Conservation (phyloP, 1,139 yeast species). For the Lodderomyces orthopsilosis region DNA sequence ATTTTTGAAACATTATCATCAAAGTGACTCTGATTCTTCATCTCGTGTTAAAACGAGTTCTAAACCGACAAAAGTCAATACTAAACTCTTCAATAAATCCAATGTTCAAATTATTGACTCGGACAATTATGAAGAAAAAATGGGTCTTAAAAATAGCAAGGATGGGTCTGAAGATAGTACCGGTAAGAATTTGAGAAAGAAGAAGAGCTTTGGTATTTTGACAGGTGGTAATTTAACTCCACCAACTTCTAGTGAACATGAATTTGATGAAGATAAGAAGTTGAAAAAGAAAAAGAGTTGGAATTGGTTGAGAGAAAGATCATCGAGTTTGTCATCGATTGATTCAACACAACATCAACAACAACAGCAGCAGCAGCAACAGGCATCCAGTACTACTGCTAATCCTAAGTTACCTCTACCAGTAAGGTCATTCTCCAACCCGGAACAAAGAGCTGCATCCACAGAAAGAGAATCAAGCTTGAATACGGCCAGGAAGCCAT, state of each 20-base stretch:
- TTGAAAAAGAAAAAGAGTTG: constrained; percentile 39
- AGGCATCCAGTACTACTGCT: constrained; percentile 7
- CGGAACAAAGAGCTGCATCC: constrained; percentile 19
- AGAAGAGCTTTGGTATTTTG: constrained; percentile 26
- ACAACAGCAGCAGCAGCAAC: constrained; percentile 15
- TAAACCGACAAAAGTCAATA: constrained; percentile 14
- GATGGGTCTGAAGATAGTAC: not conserved
- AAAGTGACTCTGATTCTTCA: not conserved
- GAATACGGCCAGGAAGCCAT: not conserved
- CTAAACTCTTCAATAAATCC: constrained; percentile 13
- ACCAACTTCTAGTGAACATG: not conserved
- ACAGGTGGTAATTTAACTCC: constrained; percentile 3
- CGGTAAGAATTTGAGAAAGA: constrained; percentile 14
- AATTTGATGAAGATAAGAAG: constrained; percentile 18
- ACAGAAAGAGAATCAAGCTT: not conserved
- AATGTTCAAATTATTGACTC: constrained; percentile 16
- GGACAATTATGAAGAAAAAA: constrained; percentile 12
- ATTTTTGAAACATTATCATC: not conserved
- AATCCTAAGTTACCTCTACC: constrained; percentile 14
- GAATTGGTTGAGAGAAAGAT: constrained; percentile 42
- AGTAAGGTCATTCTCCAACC: constrained; percentile 35
- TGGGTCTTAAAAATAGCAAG: constrained; percentile 11
- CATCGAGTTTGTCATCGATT: constrained; percentile 28
- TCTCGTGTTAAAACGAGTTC: constrained; percentile 2
- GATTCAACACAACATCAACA: constrained; percentile 21